These are phyloP conservation scores for Gossypium herbaceum DNA, from an alignment of 345 rosid genomes.

Conservation along the genomic window DNA sequence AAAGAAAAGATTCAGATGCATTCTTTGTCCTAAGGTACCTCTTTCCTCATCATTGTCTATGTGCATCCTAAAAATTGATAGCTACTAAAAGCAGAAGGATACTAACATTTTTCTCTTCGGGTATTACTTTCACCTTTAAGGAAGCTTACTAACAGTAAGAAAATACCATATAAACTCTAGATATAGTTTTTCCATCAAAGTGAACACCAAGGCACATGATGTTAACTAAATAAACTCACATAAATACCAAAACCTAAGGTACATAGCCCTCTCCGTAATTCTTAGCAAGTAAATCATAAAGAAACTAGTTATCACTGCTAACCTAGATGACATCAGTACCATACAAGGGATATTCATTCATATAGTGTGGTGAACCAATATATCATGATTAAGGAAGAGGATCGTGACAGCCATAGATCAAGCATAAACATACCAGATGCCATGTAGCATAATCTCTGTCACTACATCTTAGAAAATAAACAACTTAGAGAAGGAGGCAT, in stretches of 20 bases:
- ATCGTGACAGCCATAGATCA: background rate
- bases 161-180: background rate
- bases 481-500: background rate
- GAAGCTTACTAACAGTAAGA: background rate
- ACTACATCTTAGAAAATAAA: background rate
- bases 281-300: background rate
- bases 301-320: background rate
- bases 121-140: background rate
- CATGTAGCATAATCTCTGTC: background rate
- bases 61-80: background rate
- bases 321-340: background rate
- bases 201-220: background rate
- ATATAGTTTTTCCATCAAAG: background rate
- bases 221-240: background rate
- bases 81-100: background rate
- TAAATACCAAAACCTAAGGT: background rate
- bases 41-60: background rate
- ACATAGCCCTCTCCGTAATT: background rate
- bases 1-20: background rate
- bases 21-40: background rate
- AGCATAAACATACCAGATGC: background rate
- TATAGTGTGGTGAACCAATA: background rate
- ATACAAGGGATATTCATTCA: background rate
- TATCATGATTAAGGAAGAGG: background rate
- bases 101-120: background rate